phyloP scores from a whole-genome alignment of 345 rosid species.

The Acer saccharum region DNA sequence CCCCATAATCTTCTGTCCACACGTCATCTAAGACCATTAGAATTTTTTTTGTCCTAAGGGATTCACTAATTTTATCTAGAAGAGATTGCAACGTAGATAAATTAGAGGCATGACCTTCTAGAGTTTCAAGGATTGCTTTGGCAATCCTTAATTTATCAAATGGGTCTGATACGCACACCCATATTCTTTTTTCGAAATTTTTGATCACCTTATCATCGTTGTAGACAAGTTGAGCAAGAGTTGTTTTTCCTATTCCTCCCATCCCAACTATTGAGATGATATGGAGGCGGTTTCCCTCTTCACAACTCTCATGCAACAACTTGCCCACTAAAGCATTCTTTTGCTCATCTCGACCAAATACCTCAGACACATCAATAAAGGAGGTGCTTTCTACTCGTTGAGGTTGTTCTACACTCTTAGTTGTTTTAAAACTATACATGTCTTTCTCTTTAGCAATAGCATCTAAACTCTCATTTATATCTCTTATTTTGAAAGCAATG shows the following conservation, averaged over 20 bases:
- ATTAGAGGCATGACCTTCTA: not conserved
- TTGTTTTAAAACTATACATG: not conserved
- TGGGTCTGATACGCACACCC: not conserved
- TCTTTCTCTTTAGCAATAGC: not conserved
- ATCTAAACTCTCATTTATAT: not conserved
- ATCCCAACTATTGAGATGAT: too few species aligned
- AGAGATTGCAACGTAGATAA: conserved; percentile 10
- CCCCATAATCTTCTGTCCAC: not conserved
- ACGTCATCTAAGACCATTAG: not conserved
- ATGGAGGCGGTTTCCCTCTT: too few species aligned
- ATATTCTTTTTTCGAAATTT: not conserved
- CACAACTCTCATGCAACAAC: too few species aligned
- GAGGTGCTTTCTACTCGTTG: not conserved
- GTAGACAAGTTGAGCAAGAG: not conserved
- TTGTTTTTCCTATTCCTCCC: too few species aligned
- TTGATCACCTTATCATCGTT: not conserved
- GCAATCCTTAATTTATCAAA: not conserved
- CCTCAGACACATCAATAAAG: too few species aligned
- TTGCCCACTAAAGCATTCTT: too few species aligned
- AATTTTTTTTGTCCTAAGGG: not conserved
- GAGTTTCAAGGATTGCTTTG: not conserved
- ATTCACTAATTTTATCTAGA: not conserved
- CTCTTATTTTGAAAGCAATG: not conserved
- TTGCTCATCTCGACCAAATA: too few species aligned
- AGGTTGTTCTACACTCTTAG: not conserved